These are phyloP conservation scores for Ceratobasidium papillatum DNA, from an alignment of 1,284 basidiomycete genomes.

Conservation along the genomic window DNA sequence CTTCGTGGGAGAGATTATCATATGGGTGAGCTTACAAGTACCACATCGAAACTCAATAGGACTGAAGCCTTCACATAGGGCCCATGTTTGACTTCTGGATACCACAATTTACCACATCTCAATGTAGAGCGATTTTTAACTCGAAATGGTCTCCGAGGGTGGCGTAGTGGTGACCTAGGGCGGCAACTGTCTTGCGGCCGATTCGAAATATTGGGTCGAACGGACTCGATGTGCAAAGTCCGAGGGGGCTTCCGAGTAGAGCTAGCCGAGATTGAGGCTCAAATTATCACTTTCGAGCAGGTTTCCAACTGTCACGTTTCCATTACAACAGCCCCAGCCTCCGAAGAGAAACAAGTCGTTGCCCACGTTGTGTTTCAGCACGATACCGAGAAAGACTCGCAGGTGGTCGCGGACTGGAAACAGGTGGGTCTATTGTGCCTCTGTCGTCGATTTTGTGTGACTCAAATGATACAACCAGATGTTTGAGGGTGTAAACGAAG, in stretches of 20 bases:
- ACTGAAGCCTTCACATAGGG: background rate
- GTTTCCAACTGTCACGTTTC: background rate
- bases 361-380: background rate
- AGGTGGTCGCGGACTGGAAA: background rate
- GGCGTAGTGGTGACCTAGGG: background rate
- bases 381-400: background rate
- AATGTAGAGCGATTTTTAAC: background rate
- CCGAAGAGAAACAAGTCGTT: background rate
- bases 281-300: background rate
- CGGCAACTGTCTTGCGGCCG: background rate
- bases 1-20: constrained; percentile 1
- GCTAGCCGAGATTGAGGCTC: background rate
- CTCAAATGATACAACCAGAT: background rate
- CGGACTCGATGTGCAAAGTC: constrained; percentile 2
- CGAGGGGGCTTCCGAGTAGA: background rate
- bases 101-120: background rate
- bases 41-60: too few species aligned
- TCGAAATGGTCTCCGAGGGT: background rate
- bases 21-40: background rate
- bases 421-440: background rate
- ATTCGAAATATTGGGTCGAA: background rate
- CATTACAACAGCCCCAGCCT: background rate
- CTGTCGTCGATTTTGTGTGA: background rate
- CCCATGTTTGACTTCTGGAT: background rate
- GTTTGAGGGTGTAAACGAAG: background rate